Conservation (phyloP, 225 moss, liverwort and hornwort genomes). For the Straminergon stramineum region DNA sequence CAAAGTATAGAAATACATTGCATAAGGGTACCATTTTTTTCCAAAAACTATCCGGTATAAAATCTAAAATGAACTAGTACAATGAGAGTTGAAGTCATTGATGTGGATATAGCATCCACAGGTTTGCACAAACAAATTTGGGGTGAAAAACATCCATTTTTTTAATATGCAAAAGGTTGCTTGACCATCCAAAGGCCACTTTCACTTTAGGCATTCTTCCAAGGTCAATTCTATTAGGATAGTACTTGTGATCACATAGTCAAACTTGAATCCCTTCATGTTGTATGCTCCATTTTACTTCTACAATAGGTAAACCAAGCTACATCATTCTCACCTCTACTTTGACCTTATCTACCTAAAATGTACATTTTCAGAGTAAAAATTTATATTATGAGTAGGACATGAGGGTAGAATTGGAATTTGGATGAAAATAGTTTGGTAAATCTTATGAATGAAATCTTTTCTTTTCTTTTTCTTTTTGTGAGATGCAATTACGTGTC, state of each 20-base stretch:
- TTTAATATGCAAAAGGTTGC: background rate
- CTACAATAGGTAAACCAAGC: background rate
- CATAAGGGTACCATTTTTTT: background rate
- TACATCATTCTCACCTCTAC: background rate
- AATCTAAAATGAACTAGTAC: background rate
- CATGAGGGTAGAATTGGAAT: background rate
- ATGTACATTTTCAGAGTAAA: background rate
- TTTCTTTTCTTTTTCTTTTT: background rate
- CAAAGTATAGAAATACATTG: background rate
- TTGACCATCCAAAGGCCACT: background rate
- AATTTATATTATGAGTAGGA: background rate
- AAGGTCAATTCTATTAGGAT: rapidly evolving
- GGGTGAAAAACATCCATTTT: background rate
- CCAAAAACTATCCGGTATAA: rapidly evolving
- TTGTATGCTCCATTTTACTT: background rate
- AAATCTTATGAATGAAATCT: background rate
- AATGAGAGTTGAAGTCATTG: rapidly evolving
- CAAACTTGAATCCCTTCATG: background rate
- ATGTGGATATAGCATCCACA: background rate
- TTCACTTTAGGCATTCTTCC: background rate
- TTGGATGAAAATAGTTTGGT: background rate
- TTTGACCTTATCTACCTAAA: background rate
- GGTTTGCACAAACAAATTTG: rapidly evolving
- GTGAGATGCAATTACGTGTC: background rate
- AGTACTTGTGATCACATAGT: rapidly evolving